Evolutionary conservation across 352 stramenopile species (phyloP), one percentile per base, ranked within the genome.

Genomic region (Phytopythium cucurbitacearum): DNA sequence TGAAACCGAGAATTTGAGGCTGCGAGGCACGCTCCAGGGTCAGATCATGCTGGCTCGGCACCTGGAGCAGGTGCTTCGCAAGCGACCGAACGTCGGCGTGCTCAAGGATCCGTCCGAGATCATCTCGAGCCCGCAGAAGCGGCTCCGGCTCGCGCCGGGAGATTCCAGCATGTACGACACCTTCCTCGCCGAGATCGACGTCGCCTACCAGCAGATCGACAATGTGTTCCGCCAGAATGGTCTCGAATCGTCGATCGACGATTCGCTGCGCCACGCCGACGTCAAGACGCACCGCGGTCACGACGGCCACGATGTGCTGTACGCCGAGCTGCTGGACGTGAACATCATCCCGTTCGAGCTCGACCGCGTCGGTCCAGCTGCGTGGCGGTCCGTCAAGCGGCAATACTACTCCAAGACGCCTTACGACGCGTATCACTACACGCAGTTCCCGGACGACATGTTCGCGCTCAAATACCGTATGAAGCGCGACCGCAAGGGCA

Each of bases 41-140:
- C 76, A 87, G 56, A 78, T 82, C 57, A 56, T 63, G 42, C 58
- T 83, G 42, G 71, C 69, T 28, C 69, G 76, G 38, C 66, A 61
- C 12, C 69, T 87, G 12, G 69, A 87, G 37, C 50, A 78, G 21
- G 64, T 84, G 51, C 59, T 87, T 35, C 63, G 69, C 32, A 83
- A 84, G 44, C 64, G 69, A 3, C 69, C 71, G 8, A 74, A 75
- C 44, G 59, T 76, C 38, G 63, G 62, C 2, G 65, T 84, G 13
- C 65, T 72, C 15, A 54, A 44, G 5, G 51, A 65, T n/a, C 16
- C 32, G 41, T 32, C 21, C 35, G 42, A 51, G 8, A 51, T n/a
- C 0, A 13, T 21, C 1, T 46, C 38, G 21, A 39, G 12, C 40
- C 7, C 67, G 32, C 71, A 71, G 42, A 49, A 53, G 49, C 53